These are phyloP conservation scores for Penicillium fuscoglaucum DNA, from an alignment of 2,329 filamentous ascomycete species.

Conservation along the genomic window DNA sequence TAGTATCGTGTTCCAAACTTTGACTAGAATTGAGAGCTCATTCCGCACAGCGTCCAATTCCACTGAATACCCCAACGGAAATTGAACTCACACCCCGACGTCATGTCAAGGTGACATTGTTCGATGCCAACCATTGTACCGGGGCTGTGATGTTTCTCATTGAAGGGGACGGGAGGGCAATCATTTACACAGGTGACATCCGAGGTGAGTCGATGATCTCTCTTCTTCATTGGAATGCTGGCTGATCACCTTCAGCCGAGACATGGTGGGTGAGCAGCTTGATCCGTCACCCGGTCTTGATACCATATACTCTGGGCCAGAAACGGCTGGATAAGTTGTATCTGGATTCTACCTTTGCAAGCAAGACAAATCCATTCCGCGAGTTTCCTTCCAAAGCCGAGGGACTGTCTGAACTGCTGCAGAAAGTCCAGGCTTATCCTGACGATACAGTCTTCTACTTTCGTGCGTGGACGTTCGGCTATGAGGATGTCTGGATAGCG, in stretches of 20 bases:
- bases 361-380: constrained; percentile 49
- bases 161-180: constrained; percentile 68
- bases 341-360: constrained; percentile 79
- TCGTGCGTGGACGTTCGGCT: constrained; percentile 87
- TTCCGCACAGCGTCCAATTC: constrained; percentile 66
- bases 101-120: constrained; percentile 74
- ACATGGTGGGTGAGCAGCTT: constrained; percentile 80
- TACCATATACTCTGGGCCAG: constrained; percentile 69
- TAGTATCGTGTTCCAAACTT: constrained; percentile 13
- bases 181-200: constrained; percentile 88
- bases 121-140: constrained; percentile 90
- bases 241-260: constrained; percentile 55
- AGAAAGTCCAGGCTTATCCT: constrained; percentile 68
- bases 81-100: constrained; percentile 71
- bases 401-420: constrained; percentile 71
- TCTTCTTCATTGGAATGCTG: neutral
- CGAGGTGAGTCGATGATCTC: constrained; percentile 51
- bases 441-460: constrained; percentile 77
- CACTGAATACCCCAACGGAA: constrained; percentile 73
- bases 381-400: constrained; percentile 67
- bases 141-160: constrained; percentile 93
- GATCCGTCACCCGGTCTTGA: constrained; percentile 66
- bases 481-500: constrained; percentile 89
- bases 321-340: constrained; percentile 78
- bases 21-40: constrained; percentile 1